Percentiles rank a stretch among this genome's conserved stretches.
These are phyloP conservation scores for Incumbomyces delicatus DNA, from an alignment of 2,329 filamentous ascomycete species.

Conservation along the genomic window DNA sequence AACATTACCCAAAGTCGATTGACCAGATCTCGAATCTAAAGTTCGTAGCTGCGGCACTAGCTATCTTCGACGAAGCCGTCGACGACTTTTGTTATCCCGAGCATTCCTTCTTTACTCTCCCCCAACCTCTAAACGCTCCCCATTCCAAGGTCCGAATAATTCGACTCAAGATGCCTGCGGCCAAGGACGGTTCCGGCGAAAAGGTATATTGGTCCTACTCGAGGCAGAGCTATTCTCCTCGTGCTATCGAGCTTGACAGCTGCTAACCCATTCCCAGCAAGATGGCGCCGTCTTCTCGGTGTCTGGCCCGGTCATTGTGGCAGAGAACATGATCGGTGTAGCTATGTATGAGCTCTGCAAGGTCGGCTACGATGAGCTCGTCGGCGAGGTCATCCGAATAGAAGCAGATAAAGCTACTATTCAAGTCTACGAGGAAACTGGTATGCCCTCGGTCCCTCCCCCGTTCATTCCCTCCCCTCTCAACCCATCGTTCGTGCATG, in stretches of 20 bases:
- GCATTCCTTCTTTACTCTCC: constrained; percentile 24
- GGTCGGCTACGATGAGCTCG: constrained; percentile 83
- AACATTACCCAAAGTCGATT: constrained; percentile 45
- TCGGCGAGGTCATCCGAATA: constrained; percentile 97
- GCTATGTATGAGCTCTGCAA: constrained; percentile 98
- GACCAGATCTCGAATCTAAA: constrained; percentile 29
- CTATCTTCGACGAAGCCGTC: constrained; percentile 27
- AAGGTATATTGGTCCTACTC: background rate
- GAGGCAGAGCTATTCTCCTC: background rate
- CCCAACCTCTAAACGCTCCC: constrained; percentile 21
- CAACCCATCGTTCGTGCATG: background rate
- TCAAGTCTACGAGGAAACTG: constrained; percentile 98
- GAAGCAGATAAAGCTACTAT: constrained; percentile 92
- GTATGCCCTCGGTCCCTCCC: constrained; percentile 38
- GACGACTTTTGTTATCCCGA: constrained; percentile 33
- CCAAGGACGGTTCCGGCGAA: constrained; percentile 35
- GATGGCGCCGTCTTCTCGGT: constrained; percentile 62
- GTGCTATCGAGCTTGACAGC: background rate
- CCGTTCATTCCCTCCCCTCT: no score
- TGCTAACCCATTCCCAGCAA: constrained; percentile 35
- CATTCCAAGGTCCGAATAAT: constrained; percentile 23
- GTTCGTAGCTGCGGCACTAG: constrained; percentile 16
- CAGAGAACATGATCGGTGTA: constrained; percentile 97
- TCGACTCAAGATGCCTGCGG: constrained; percentile 32
- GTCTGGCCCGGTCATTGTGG: constrained; percentile 82